Evolutionary conservation across 2,329 filamentous ascomycete species (phyloP).

Genomic region (Pyricularia pennisetigena): DNA sequence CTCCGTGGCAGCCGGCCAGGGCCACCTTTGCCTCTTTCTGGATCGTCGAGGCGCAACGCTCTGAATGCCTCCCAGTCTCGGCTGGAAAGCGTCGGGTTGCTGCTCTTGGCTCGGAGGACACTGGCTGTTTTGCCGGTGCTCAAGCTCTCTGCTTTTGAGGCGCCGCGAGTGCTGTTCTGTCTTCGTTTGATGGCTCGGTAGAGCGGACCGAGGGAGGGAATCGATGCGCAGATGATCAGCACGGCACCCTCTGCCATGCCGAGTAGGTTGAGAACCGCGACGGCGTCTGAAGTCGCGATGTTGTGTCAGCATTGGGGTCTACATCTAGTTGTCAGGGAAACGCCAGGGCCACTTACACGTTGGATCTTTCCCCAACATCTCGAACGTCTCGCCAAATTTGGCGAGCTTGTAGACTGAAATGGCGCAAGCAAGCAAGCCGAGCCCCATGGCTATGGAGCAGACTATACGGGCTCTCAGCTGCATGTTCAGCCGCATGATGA

Average conservation of each 20-base stretch:
- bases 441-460: slow-evolving; percentile 15
- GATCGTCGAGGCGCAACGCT: not conserved
- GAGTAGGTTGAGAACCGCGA: slow-evolving; percentile 16
- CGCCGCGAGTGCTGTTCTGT: not conserved
- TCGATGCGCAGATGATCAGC: slow-evolving; percentile 17
- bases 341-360: slow-evolving; percentile 15
- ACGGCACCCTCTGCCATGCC: slow-evolving; percentile 13
- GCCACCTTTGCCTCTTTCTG: not conserved
- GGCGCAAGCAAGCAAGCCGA: slow-evolving; percentile 16
- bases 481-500: slow-evolving; percentile 22
- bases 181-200: slow-evolving; percentile 9
- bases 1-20: not conserved
- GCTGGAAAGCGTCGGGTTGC: not conserved
- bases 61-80: not conserved
- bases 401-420: slow-evolving; percentile 19
- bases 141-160: not conserved
- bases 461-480: slow-evolving; percentile 15
- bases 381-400: slow-evolving; percentile 15
- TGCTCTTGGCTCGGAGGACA: not conserved
- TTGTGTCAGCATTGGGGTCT: not conserved
- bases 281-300: slow-evolving; percentile 12
- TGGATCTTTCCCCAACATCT: slow-evolving; percentile 14
- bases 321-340: not conserved
- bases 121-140: not conserved
- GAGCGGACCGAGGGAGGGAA: slow-evolving; percentile 19